Conservation (phyloP, 2,329 filamentous ascomycete species). For the Madurella fahalii region DNA sequence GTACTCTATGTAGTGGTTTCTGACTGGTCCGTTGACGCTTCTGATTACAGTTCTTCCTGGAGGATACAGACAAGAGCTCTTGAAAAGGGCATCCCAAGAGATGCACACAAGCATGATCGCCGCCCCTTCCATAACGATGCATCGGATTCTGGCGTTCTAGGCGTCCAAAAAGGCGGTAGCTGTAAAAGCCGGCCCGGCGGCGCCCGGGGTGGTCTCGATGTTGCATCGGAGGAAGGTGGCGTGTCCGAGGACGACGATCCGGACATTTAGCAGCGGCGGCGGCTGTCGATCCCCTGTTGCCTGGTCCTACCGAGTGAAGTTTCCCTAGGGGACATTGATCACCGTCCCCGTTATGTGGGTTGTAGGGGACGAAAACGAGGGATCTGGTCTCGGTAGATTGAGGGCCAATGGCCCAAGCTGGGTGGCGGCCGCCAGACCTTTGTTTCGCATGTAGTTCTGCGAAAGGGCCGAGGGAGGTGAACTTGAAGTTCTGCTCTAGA, state of each 20-base stretch:
- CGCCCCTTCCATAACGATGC: slow-evolving; percentile 34
- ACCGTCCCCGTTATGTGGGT: background rate
- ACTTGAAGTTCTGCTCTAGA: background rate
- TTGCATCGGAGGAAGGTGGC: slow-evolving; percentile 43
- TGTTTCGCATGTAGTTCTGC: slow-evolving; percentile 1
- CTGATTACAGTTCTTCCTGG: slow-evolving; percentile 76
- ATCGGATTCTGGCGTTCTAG: slow-evolving; percentile 47
- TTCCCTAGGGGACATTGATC: background rate
- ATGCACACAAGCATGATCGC: slow-evolving; percentile 33
- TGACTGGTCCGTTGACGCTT: background rate
- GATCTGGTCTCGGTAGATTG: slow-evolving; percentile 41
- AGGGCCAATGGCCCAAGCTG: slow-evolving; percentile 60
- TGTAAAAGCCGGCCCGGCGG: slow-evolving; percentile 24
- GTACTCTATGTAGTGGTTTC: background rate
- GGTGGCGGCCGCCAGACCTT: slow-evolving; percentile 53
- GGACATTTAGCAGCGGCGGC: slow-evolving; percentile 56
- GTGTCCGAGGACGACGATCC: slow-evolving; percentile 63
- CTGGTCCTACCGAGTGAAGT: slow-evolving; percentile 49
- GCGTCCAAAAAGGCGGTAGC: slow-evolving; percentile 43
- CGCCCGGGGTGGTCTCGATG: slow-evolving; percentile 31
- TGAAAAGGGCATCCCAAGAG: slow-evolving; percentile 58
- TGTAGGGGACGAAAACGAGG: background rate
- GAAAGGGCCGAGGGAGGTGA: background rate
- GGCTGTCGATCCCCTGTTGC: slow-evolving; percentile 64
- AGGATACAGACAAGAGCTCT: slow-evolving; percentile 61